Percentiles rank a stretch among this genome's conserved stretches.
phyloP scores from a whole-genome alignment of 148 eudicot species.

The Amaranthus hypochondriacus region DNA sequence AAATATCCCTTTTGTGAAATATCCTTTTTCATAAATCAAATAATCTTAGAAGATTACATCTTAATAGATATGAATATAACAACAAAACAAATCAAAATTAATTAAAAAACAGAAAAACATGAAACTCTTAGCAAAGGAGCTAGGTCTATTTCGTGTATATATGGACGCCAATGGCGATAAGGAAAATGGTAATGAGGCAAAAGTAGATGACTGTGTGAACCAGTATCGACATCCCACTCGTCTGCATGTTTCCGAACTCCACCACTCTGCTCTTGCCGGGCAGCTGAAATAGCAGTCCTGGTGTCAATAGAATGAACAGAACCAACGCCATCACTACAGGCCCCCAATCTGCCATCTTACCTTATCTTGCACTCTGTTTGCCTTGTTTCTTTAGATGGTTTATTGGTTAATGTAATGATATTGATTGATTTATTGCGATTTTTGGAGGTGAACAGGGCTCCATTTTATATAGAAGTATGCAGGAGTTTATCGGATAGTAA shows the following conservation, averaged over 20 bases:
- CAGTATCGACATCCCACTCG: slow-evolving; percentile 50
- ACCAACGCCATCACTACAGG: slow-evolving; percentile 55
- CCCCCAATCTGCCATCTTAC: slow-evolving; percentile 49
- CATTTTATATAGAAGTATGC: slow-evolving; percentile 19
- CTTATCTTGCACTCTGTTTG: neutral
- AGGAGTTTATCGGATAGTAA: neutral
- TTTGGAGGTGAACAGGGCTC: neutral
- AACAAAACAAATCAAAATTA: neutral
- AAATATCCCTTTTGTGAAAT: too few relatives aligned
- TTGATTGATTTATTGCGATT: slow-evolving; percentile 7
- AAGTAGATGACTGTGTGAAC: slow-evolving; percentile 55
- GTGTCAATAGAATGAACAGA: slow-evolving; percentile 50
- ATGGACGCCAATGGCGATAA: slow-evolving; percentile 58
- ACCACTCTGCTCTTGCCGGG: slow-evolving; percentile 43
- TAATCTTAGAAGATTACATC: neutral
- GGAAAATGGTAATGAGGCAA: slow-evolving; percentile 49
- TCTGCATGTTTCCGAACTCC: slow-evolving; percentile 55
- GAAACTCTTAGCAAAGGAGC: slow-evolving; percentile 6
- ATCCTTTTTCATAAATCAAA: neutral
- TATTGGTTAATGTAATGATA: neutral
- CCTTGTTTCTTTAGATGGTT: neutral
- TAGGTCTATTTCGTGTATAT: slow-evolving; percentile 38
- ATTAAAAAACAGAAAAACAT: neutral
- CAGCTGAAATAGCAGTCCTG: slow-evolving; percentile 55
- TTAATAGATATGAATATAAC: neutral